A percentile compares a stretch with the other conserved stretches of the same genome.
phyloP scores from a whole-genome alignment of 768 basidiomycete species.

The Xerocomus spinulosus region DNA sequence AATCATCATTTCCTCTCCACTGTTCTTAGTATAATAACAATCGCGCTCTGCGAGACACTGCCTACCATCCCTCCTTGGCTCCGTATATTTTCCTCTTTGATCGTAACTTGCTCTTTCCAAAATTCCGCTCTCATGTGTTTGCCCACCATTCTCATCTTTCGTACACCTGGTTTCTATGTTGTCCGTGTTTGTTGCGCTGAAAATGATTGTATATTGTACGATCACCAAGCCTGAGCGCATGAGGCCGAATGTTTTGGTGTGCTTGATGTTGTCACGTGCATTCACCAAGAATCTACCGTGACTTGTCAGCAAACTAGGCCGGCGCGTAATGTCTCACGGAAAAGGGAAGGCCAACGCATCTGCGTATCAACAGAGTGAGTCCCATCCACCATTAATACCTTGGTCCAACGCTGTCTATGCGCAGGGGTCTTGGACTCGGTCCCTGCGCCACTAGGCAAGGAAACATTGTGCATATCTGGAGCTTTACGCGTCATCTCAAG shows the following conservation, averaged over 20 bases:
- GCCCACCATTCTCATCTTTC: constrained; percentile 8
- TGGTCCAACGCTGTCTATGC: neutral
- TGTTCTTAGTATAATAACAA: constrained; percentile 20
- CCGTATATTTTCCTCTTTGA: constrained; percentile 7
- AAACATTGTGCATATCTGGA: neutral
- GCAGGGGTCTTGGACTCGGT: constrained; percentile 28
- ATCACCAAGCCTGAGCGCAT: no score
- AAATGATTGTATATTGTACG: constrained; percentile 32
- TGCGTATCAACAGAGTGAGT: constrained; percentile 21
- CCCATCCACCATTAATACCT: neutral
- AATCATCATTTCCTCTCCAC: constrained; percentile 13
- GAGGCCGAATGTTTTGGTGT: no score
- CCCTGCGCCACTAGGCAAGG: constrained; percentile 34
- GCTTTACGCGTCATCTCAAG: neutral
- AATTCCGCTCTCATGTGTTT: constrained; percentile 26
- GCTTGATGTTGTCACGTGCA: constrained; percentile 18
- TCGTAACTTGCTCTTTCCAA: constrained; percentile 21
- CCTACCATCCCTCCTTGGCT: constrained; percentile 18
- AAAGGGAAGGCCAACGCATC: constrained; percentile 11
- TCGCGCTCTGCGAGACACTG: constrained; percentile 25
- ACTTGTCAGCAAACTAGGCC: no score
- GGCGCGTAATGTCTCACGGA: constrained; percentile 20
- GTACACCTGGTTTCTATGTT: constrained; percentile 26
- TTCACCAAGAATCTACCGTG: no score
- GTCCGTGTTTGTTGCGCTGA: constrained; percentile 25